These are phyloP conservation scores for Metschnikowia orientalis DNA, from an alignment of 805 yeast genomes.

Conservation along the genomic window DNA sequence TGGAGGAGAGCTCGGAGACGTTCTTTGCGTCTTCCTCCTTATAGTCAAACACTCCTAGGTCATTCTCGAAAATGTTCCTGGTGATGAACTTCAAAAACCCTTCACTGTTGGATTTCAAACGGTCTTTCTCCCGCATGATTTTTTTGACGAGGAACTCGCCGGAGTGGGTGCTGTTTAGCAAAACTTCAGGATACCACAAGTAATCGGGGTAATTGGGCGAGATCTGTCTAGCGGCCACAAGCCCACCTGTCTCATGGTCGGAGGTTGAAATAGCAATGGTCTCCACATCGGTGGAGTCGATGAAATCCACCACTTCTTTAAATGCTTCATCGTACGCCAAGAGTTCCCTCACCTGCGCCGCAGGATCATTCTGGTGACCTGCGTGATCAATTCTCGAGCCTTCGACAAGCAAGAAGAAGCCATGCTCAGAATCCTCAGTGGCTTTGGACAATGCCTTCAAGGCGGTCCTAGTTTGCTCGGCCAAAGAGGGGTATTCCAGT, in stretches of 20 bases:
- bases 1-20: slow-evolving; percentile 15
- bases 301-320: slow-evolving; percentile 66
- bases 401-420: slow-evolving; percentile 82
- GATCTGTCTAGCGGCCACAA: slow-evolving; percentile 80
- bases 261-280: slow-evolving; percentile 78
- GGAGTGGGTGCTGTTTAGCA: slow-evolving; percentile 66
- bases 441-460: slow-evolving; percentile 63
- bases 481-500: slow-evolving; percentile 63
- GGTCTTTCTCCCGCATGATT: slow-evolving; percentile 30
- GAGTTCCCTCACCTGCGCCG: slow-evolving; percentile 89
- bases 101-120: slow-evolving; percentile 35
- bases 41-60: slow-evolving; percentile 62
- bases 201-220: slow-evolving; percentile 70
- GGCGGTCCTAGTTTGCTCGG: slow-evolving; percentile 75
- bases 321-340: slow-evolving; percentile 83
- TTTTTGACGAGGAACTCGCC: slow-evolving; percentile 63
- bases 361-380: slow-evolving; percentile 91
- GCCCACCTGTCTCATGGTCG: slow-evolving; percentile 96
- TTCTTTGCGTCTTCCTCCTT: slow-evolving; percentile 44
- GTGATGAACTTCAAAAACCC: slow-evolving; percentile 26
- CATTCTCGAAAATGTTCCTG: slow-evolving; percentile 52
- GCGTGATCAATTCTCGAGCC: slow-evolving; percentile 96
- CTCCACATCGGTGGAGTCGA: slow-evolving; percentile 63
- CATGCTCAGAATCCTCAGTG: slow-evolving; percentile 67
- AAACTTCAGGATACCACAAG: slow-evolving; percentile 78